Percentiles rank a stretch among this genome's conserved stretches.
phyloP scores from a whole-genome alignment of 169 alveolate species.

The Ichthyophthirius multifiliis region DNA sequence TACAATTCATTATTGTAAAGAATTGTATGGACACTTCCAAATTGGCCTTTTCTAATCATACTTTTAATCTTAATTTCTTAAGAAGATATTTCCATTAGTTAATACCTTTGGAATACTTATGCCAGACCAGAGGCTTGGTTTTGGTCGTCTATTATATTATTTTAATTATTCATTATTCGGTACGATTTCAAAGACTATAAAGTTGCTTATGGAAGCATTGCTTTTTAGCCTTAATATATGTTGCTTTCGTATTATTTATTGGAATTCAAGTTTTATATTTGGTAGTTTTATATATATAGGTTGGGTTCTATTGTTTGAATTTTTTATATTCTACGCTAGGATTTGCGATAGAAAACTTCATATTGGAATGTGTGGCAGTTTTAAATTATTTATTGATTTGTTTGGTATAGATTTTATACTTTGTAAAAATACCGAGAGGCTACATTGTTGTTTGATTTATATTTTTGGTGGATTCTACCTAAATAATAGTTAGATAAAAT shows the following conservation, averaged over 20 bases:
- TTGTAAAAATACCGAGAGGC: not conserved
- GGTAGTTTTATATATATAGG: not conserved
- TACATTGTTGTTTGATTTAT: not conserved
- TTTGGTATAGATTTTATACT: not conserved
- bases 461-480: not conserved
- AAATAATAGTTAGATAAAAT: not conserved
- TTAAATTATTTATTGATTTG: not conserved
- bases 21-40: not conserved
- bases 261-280: not conserved
- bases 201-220: not conserved
- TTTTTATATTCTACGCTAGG: not conserved
- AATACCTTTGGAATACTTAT: not conserved
- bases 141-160: not conserved
- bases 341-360: not conserved
- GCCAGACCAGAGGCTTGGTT: not conserved
- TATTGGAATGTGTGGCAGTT: not conserved
- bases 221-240: not conserved
- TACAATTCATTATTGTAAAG: not conserved
- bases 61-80: not conserved
- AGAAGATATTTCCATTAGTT: not conserved
- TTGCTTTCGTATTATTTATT: not conserved
- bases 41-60: not conserved
- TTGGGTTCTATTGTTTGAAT: not conserved
- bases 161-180: not conserved
- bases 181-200: not conserved